These are phyloP conservation scores for Colletotrichum truncatum DNA, from an alignment of 2,329 filamentous ascomycete species.

Conservation along the genomic window DNA sequence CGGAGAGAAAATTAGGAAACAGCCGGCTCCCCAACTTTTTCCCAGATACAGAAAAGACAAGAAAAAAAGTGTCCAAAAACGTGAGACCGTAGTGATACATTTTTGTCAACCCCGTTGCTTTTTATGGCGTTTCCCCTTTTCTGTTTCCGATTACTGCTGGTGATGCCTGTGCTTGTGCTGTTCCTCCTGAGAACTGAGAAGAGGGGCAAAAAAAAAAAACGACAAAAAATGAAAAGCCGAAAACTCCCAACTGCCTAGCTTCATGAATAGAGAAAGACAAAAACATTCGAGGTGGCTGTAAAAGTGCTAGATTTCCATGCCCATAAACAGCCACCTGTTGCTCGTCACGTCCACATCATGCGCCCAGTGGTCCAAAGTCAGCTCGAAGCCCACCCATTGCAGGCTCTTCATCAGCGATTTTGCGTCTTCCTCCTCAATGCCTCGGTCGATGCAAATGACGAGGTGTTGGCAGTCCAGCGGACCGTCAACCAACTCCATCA, in stretches of 20 bases:
- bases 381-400: constrained; percentile 92
- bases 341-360: constrained; percentile 73
- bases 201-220: neutral
- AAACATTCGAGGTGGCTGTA: neutral
- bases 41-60: constrained; percentile 14
- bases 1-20: no score
- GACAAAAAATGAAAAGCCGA: neutral
- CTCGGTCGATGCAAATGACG: constrained; percentile 83
- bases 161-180: neutral
- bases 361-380: constrained; percentile 82
- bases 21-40: neutral
- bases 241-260: constrained; percentile 25
- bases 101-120: constrained; percentile 1
- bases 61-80: neutral
- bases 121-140: neutral
- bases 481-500: constrained; percentile 86
- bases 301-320: constrained; percentile 76
- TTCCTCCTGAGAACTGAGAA: constrained; percentile 6
- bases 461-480: constrained; percentile 81
- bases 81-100: constrained; percentile 3
- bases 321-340: constrained; percentile 84
- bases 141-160: neutral
- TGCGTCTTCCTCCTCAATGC: constrained; percentile 67
- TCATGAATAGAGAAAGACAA: constrained; percentile 13
- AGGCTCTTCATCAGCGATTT: constrained; percentile 81